These are phyloP conservation scores for Aspergillus heteromorphus DNA, from an alignment of 495 filamentous ascomycete genomes.

Conservation along the genomic window DNA sequence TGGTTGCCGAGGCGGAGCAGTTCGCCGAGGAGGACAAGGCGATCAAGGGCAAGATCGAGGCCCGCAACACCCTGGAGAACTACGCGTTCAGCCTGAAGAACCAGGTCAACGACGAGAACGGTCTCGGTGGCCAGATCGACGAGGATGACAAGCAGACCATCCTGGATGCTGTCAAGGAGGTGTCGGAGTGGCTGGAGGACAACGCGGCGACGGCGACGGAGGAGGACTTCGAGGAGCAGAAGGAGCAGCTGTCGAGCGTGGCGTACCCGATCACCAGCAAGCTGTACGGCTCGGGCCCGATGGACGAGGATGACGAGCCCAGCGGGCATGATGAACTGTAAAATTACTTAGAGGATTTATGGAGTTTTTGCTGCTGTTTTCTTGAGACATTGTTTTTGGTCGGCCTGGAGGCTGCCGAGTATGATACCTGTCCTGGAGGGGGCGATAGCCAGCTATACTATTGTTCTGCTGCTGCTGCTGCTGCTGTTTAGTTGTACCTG, in stretches of 20 bases:
- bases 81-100: slow-evolving; percentile 98
- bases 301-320: slow-evolving; percentile 69
- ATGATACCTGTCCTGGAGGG: neutral
- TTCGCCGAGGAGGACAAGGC: slow-evolving; percentile 99
- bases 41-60: slow-evolving; percentile 86
- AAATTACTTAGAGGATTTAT: slow-evolving; percentile 41
- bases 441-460: neutral
- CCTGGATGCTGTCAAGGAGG: slow-evolving; percentile 94
- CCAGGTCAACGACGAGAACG: slow-evolving; percentile 96
- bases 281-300: slow-evolving; percentile 69
- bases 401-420: neutral
- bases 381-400: slow-evolving; percentile 19
- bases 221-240: slow-evolving; percentile 99
- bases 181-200: slow-evolving; percentile 96
- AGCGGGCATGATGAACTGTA: slow-evolving; percentile 87
- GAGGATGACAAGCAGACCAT: slow-evolving; percentile 99
- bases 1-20: slow-evolving; percentile 95
- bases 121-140: slow-evolving; percentile 94
- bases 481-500: neutral
- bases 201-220: slow-evolving; percentile 77
- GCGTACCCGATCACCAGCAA: slow-evolving; percentile 99
- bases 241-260: slow-evolving; percentile 94
- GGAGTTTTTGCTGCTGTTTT: slow-evolving; percentile 35
- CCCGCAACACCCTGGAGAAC: slow-evolving; percentile 93
- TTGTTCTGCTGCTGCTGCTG: neutral